phyloP scores from a whole-genome alignment of 306 rosid genomes.

The Carpinus viminea region DNA sequence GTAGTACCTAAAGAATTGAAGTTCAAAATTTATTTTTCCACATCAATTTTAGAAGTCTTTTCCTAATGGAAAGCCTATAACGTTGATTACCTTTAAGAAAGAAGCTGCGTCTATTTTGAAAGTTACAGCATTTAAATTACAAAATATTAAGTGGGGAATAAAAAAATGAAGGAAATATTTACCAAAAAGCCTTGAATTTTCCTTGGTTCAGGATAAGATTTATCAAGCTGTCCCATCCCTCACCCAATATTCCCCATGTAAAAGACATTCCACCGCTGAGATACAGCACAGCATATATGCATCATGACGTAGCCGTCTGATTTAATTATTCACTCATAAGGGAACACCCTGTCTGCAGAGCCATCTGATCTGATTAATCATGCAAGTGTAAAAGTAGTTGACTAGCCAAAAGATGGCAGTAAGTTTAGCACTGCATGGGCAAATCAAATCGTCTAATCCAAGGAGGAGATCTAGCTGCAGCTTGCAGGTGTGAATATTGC shows the following conservation, averaged over 20 bases:
- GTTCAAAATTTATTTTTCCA: neutral
- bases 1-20: neutral
- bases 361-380: slow-evolving; percentile 35
- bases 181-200: neutral
- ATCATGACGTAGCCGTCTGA: neutral
- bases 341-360: neutral
- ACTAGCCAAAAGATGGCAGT: neutral
- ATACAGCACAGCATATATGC: neutral
- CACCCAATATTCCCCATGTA: slow-evolving; percentile 11
- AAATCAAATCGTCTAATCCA: slow-evolving; percentile 27
- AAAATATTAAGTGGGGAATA: neutral
- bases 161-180: neutral
- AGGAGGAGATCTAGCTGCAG: slow-evolving; percentile 3
- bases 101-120: neutral
- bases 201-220: neutral
- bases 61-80: neutral
- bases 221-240: slow-evolving; percentile 3
- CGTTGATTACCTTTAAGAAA: neutral
- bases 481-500: slow-evolving; percentile 6
- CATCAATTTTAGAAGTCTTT: neutral
- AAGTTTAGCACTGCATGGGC: slow-evolving; percentile 30
- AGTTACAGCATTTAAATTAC: no score
- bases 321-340: neutral
- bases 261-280: neutral
- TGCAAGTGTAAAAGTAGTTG: neutral